Base-by-base conservation (phyloP, 768 basidiomycete species). In the Xerocomellus amylosporus region DNA sequence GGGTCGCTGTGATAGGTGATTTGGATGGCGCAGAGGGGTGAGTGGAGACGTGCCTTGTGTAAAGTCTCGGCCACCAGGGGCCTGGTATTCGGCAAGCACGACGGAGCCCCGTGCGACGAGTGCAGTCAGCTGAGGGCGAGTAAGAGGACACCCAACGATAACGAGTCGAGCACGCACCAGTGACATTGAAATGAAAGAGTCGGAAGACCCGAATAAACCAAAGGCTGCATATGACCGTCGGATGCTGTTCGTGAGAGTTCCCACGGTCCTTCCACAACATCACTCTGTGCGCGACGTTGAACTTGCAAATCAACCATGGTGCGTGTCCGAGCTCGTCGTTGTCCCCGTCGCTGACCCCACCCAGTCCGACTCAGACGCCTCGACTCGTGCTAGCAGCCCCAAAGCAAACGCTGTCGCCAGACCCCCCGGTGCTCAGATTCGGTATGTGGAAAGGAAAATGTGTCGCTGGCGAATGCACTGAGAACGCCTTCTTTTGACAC, bases 1-100 rank as follows among this genome's bases (percentile, higher is more conserved):
- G 84, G 1, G 87, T 88, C 17, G 91, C 91, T 91, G 61, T 17
- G 57, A 48, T 46, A 14, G 49, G 47, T 28, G 26, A 53, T n/a
- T 42, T 24, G 30, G 22, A 46, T 55, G 41, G n/a, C n/a, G n/a
- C n/a, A n/a, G 37, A 24, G 28, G 47, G 49, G 46, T 40, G 24
- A 34, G 26, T 7, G 33, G 17, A 38, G 33, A 30, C 8, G 38
- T 62, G 86, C 93, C 93, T 81, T 91, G 87, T 42, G 92, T 92
- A 76, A 96, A 93, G 71, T 95, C 87, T 49, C 87, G 84, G 56
- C 86, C 79, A 43, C 87, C 90, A 0, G 69, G 63, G 9, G 81
- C 82, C 62, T 88, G 84, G 69, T 93, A 86, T 65, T 95, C 93
- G 17, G 90, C 93, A n/a, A 97, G 79, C 58, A 98, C 86, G 17